phyloP scores from a whole-genome alignment of 805 yeast genomes.

The Yamadazyma philogaea region DNA sequence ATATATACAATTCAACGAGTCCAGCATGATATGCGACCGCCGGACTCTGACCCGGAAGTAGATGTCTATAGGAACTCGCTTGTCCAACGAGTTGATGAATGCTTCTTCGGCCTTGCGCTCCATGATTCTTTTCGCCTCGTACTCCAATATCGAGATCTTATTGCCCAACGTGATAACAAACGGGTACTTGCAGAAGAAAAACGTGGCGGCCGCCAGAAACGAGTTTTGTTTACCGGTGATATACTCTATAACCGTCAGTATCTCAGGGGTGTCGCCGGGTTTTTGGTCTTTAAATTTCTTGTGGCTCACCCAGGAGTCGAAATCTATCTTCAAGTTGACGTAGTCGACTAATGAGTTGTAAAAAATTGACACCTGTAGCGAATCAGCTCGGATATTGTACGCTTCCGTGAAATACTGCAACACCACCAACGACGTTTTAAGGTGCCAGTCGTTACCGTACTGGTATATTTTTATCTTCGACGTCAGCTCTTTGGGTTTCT shows the following conservation, averaged over 20 bases:
- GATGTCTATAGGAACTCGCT: conserved; percentile 59
- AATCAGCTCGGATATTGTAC: conserved; percentile 35
- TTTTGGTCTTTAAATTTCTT: conserved; percentile 18
- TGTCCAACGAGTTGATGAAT: conserved; percentile 68
- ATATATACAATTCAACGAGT: conserved; percentile 66
- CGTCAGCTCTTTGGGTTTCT: conserved; percentile 15
- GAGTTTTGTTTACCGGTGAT: conserved; percentile 40
- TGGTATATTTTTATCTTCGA: conserved; percentile 48
- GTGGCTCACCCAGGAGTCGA: conserved; percentile 73
- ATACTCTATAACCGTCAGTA: conserved; percentile 46
- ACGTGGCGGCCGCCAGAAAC: conserved; percentile 22
- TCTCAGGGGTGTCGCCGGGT: conserved; percentile 21
- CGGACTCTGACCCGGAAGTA: conserved; percentile 67
- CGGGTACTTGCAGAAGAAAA: conserved; percentile 81
- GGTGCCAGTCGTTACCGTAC: conserved; percentile 82
- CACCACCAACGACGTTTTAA: conserved; percentile 61
- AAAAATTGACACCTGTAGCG: conserved; percentile 43
- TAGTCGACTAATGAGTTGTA: conserved; percentile 83
- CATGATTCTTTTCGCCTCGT: conserved; percentile 79
- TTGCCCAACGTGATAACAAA: conserved; percentile 78
- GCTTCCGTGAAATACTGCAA: conserved; percentile 56
- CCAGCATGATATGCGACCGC: conserved; percentile 63
- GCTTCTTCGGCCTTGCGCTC: conserved; percentile 88
- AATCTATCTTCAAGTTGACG: conserved; percentile 73
- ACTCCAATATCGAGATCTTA: conserved; percentile 75